Conservation (phyloP, 345 rosid species). For the Erucastrum elatum region DNA sequence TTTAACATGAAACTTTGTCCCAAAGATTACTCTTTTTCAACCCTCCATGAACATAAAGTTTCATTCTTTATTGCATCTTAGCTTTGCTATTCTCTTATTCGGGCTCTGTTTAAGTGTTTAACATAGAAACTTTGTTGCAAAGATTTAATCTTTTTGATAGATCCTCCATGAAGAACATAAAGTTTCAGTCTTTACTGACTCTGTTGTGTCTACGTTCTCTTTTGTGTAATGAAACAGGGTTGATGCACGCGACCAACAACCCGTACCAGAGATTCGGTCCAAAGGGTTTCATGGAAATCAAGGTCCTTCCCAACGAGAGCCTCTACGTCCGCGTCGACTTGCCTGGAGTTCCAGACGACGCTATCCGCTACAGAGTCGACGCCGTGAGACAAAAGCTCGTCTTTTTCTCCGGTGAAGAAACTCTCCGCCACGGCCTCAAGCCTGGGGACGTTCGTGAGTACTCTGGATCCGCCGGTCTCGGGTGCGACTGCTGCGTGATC, state of each 20-base stretch:
- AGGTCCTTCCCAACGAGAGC: too few relatives aligned
- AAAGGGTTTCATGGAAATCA: too few relatives aligned
- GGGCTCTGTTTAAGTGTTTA: too few relatives aligned
- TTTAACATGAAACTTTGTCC: not conserved
- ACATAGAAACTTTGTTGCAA: too few relatives aligned
- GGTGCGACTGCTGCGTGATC: not conserved
- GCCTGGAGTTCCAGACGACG: not conserved
- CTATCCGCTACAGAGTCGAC: not conserved
- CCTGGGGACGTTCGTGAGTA: not conserved
- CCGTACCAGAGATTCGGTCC: too few relatives aligned
- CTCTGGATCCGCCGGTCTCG: not conserved
- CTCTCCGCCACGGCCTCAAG: not conserved
- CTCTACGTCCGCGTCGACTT: not conserved
- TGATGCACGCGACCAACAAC: too few relatives aligned
- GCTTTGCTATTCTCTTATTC: too few relatives aligned
- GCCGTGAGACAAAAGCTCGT: not conserved
- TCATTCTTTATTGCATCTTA: too few relatives aligned
- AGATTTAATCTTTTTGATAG: not conserved
- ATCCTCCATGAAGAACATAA: not conserved
- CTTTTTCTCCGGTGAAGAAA: not conserved
- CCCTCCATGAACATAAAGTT: too few relatives aligned
- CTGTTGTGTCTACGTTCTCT: not conserved
- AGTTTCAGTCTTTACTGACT: not conserved
- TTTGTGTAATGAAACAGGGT: too few relatives aligned
- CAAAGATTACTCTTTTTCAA: not conserved